Evolutionary conservation across 2,329 filamentous ascomycete genomes (phyloP).

Genomic region (Chalaropsis thielavioides): DNA sequence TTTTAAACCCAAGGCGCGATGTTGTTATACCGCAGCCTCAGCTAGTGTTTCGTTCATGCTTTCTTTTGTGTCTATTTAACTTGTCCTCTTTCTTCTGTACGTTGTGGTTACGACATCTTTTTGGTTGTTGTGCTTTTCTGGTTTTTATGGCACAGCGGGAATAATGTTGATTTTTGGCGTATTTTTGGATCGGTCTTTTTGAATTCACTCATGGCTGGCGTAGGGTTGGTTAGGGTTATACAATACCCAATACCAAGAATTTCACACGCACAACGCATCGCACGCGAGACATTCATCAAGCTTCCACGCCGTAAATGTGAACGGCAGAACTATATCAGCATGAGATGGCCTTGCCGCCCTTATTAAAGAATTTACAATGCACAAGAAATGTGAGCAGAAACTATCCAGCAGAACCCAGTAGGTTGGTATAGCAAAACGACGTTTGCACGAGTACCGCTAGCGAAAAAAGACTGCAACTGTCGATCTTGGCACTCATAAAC

Average conservation of each 20-base stretch:
- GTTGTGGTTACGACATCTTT: neutral
- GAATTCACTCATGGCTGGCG: too few species aligned
- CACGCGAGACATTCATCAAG: neutral
- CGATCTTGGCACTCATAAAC: conserved; percentile 81
- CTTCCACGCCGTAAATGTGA: neutral
- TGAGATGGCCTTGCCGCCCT: neutral
- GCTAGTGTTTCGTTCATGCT: neutral
- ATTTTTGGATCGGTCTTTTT: neutral
- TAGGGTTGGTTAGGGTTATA: neutral
- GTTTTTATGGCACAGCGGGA: neutral
- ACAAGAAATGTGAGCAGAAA: conserved; percentile 59
- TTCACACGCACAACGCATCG: too few species aligned
- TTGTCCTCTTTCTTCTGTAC: neutral
- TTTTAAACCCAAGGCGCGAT: neutral
- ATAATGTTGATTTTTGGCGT: neutral
- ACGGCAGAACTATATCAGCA: neutral
- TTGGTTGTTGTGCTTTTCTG: neutral
- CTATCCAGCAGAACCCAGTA: conserved; percentile 95
- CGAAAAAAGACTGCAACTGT: conserved; percentile 77
- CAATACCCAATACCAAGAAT: neutral
- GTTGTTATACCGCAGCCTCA: neutral
- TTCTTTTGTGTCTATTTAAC: neutral
- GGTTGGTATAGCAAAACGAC: conserved; percentile 30
- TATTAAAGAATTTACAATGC: neutral
- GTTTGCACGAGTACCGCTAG: conserved; percentile 74